Base-by-base conservation (phyloP, 2,329 filamentous ascomycete species). In the Alternaria gansuensis region DNA sequence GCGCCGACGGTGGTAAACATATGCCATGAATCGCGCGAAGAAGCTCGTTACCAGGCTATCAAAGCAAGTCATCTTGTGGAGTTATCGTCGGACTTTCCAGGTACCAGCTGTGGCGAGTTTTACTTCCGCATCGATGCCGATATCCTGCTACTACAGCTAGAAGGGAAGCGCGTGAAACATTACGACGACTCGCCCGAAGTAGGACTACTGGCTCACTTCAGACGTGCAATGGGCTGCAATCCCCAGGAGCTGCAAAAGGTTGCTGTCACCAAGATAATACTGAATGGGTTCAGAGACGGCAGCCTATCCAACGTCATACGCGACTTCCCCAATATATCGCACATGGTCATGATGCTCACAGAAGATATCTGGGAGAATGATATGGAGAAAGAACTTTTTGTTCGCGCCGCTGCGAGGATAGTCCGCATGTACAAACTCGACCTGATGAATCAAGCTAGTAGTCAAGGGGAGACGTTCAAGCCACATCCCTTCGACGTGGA, bases 121-220 rank as follows among this genome's bases (percentile, higher is more conserved):
- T 68, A 65, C 46, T 69, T 71, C 40, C 65, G 68, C 9, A 43
- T 66, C 33, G 57, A 68, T 9, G 63, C 57, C 21, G 68, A 71
- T 34, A 61, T 66, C 23, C 40, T 71, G 11, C 59, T 65, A 26
- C 41, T 69, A 13, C 58, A 59, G 26, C 57, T 68, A 17, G 55
- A 60, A 23, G 62, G 59, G 13, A 28, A 31, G 5, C 45, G 39
- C 34, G 54, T 55, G 24, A 61, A 61, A 28, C 67, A 71, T 46
- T 64, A 55, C 28, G 68, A 71, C 26, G 62, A 67, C 52, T 67
- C 64, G 17, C 67, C 65, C 2, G 63, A 68, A 13, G 33, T 45
- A 11, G 68, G 68, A 1, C 10, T 71, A 2, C 48, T 71, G n/a
- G 54, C 65, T 21, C 68, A 71, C 29, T 68, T 71, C 17, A 44